A percentile compares a stretch with the other conserved stretches of the same genome.
Conservation (phyloP, 208 protist species). For the Strigomonas culicis region DNA sequence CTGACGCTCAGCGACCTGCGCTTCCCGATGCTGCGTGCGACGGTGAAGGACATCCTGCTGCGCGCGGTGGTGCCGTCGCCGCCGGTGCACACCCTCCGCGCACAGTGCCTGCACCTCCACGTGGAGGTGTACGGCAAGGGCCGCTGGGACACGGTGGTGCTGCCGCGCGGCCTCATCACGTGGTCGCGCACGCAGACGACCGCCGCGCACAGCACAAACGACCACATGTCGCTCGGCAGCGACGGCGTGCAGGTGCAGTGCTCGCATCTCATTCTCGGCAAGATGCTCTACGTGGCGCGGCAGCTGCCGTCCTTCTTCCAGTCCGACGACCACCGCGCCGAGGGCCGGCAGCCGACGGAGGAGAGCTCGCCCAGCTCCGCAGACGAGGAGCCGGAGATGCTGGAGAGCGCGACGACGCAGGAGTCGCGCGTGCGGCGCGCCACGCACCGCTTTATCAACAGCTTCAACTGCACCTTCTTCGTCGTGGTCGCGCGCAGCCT, state of each 20-base stretch:
- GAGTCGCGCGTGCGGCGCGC: background rate
- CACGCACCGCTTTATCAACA: conserved; percentile 76
- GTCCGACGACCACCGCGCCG: conserved; percentile 3
- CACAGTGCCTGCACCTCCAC: conserved; percentile 15
- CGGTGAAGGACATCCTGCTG: conserved; percentile 17
- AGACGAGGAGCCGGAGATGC: background rate
- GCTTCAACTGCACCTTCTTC: conserved; percentile 58
- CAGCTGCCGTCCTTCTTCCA: conserved; percentile 18
- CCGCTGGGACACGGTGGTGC: conserved; percentile 61
- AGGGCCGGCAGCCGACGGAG: background rate
- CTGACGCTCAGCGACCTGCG: conserved; percentile 25
- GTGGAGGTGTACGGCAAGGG: conserved; percentile 69
- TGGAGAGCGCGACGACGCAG: background rate
- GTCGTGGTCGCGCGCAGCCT: conserved; percentile 18
- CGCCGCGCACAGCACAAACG: background rate
- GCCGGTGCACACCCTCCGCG: conserved; percentile 12
- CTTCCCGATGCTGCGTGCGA: conserved; percentile 30
- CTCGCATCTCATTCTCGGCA: conserved; percentile 58
- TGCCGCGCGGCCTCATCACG: conserved; percentile 29
- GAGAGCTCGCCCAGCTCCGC: background rate
- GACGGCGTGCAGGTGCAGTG: conserved; percentile 52
- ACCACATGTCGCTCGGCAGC: conserved; percentile 22
- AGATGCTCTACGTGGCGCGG: conserved; percentile 45
- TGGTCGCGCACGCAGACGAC: conserved; percentile 26
- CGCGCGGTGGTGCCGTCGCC: conserved; percentile 1